Evolutionary conservation across 176 grass and related monocot genomes (phyloP).

Genomic region (Puya raimondii): DNA sequence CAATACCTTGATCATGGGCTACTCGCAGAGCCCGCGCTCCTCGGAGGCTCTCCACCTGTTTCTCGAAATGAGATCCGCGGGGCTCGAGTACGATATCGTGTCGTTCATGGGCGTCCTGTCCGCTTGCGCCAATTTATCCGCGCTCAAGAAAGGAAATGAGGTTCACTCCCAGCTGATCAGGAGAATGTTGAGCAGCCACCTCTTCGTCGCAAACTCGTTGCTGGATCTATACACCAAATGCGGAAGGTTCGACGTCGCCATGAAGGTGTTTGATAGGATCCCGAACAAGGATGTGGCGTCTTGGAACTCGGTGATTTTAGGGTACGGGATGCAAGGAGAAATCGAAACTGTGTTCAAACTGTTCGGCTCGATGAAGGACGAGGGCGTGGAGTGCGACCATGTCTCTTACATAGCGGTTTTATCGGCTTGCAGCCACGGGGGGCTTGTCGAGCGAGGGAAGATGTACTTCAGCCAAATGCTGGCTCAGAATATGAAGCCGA

Average conservation of each 20-base stretch:
- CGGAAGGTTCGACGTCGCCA: conserved; percentile 55
- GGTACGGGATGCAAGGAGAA: conserved; percentile 65
- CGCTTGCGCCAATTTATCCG: conserved; percentile 63
- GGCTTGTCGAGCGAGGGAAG: conserved; percentile 71
- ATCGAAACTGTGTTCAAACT: conserved; percentile 46
- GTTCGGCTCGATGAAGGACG: conserved; percentile 63
- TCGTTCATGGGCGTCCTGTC: conserved; percentile 68
- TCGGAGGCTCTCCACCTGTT: conserved; percentile 62
- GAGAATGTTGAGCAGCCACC: conserved; percentile 35
- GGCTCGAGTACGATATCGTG: conserved; percentile 62
- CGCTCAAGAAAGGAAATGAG: conserved; percentile 75
- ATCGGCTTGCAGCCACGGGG: conserved; percentile 70
- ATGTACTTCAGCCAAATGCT: conserved; percentile 76
- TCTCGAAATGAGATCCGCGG: conserved; percentile 41
- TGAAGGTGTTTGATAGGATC: conserved; percentile 57
- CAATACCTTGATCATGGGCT: conserved; percentile 78
- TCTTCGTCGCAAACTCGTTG: conserved; percentile 63
- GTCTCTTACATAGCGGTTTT: conserved; percentile 80
- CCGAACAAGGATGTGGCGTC: conserved; percentile 51
- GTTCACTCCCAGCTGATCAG: conserved; percentile 59
- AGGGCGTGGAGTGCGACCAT: conserved; percentile 57
- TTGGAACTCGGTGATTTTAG: conserved; percentile 84
- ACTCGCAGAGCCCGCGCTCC: conserved; percentile 45
- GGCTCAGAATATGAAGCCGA: conserved; percentile 44
- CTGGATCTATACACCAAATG: conserved; percentile 69